A percentile compares a stretch with the other conserved stretches of the same genome.
Evolutionary conservation across 345 rosid species (phyloP).

Genomic region (Pugionium dolabratum): DNA sequence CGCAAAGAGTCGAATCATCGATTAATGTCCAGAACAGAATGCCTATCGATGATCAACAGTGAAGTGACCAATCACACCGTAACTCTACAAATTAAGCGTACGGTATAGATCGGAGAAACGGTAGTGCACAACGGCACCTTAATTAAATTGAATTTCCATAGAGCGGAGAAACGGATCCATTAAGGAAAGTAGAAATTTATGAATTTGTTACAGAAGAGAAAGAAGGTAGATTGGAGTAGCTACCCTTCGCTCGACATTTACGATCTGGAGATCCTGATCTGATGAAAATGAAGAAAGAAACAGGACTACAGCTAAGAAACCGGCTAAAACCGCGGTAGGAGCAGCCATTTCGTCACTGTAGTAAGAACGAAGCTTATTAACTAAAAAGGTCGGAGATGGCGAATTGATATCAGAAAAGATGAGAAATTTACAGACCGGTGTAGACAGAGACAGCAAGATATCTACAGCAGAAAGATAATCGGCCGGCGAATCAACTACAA

Average conservation of each 20-base stretch:
- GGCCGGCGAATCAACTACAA: constrained; percentile 38
- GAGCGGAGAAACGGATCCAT: too few relatives aligned
- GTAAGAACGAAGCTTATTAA: constrained; percentile 7
- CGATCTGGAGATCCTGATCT: constrained; percentile 62
- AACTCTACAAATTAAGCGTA: too few relatives aligned
- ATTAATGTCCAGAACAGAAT: too few relatives aligned
- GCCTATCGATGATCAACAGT: too few relatives aligned
- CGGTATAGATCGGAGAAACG: constrained; percentile 22
- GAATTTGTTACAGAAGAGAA: constrained; percentile 13
- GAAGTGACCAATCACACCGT: too few relatives aligned
- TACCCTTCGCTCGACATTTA: constrained; percentile 91
- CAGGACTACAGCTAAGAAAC: constrained; percentile 42
- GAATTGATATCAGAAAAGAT: constrained; percentile 5
- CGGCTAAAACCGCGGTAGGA: constrained; percentile 43
- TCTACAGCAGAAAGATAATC: background rate
- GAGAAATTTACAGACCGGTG: background rate
- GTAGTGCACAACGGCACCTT: background rate
- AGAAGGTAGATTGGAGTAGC: constrained; percentile 28
- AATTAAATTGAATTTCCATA: too few relatives aligned
- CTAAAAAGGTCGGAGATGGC: constrained; percentile 22
- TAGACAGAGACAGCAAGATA: background rate
- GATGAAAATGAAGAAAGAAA: constrained; percentile 43
- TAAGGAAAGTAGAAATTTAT: background rate
- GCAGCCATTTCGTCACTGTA: constrained; percentile 51
- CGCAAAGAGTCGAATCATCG: too few relatives aligned